A percentile compares a stretch with the other conserved stretches of the same genome.
These are phyloP conservation scores for Celoporthe dispersa DNA, from an alignment of 2,329 filamentous ascomycete genomes.

Conservation along the genomic window DNA sequence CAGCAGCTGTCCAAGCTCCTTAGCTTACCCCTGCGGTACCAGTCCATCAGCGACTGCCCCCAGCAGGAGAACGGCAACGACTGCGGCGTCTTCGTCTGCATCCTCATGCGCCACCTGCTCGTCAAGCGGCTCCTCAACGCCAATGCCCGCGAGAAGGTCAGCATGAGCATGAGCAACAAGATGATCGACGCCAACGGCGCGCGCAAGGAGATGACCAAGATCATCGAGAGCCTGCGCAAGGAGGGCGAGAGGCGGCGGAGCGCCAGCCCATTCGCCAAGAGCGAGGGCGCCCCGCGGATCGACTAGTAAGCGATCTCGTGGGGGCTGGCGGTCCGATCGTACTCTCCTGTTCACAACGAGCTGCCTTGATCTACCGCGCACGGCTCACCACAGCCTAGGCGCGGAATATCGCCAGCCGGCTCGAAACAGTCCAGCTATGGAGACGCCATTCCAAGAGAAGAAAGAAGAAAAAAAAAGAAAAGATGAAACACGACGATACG, in stretches of 20 bases:
- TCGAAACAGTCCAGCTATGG: neutral
- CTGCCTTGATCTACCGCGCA: neutral
- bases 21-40: constrained; percentile 69
- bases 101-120: constrained; percentile 93
- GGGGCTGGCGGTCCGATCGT: neutral
- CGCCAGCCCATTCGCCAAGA: constrained; percentile 41
- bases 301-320: constrained; percentile 39
- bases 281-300: constrained; percentile 48
- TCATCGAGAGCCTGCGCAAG: constrained; percentile 84
- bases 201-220: constrained; percentile 87
- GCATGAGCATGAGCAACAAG: constrained; percentile 89
- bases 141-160: constrained; percentile 82
- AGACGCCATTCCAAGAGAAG: neutral
- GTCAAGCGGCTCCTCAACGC: constrained; percentile 80
- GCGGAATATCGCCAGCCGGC: neutral
- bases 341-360: neutral
- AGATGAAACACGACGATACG: neutral
- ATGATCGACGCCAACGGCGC: constrained; percentile 79
- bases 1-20: constrained; percentile 73
- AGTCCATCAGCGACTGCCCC: constrained; percentile 82
- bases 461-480: neutral
- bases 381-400: neutral
- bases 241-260: constrained; percentile 78
- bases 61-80: constrained; percentile 92
- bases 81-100: constrained; percentile 94